phyloP scores from a whole-genome alignment of 1,284 basidiomycete genomes.

The Sanguinoderma infundibulare region DNA sequence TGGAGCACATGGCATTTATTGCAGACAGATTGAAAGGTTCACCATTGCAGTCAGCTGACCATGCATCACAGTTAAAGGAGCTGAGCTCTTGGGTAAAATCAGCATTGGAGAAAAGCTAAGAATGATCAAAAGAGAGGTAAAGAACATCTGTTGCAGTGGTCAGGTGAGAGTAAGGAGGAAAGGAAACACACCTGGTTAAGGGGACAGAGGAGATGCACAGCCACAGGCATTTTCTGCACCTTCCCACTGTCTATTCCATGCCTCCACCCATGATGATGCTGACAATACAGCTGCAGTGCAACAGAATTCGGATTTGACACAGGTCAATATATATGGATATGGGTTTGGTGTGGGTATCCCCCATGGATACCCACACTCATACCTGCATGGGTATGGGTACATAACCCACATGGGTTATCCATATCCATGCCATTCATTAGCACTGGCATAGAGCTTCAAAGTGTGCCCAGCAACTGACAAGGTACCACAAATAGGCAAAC shows the following conservation, averaged over 20 bases:
- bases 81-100: conserved; percentile 54
- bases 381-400: no score
- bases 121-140: background rate
- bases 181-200: conserved; percentile 48
- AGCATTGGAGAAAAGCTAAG: conserved; percentile 52
- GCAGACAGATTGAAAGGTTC: conserved; percentile 15
- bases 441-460: no score
- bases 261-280: conserved; percentile 3
- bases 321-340: no score
- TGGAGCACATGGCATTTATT: conserved; percentile 16
- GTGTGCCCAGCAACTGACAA: no score
- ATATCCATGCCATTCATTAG: no score
- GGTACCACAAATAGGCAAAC: no score
- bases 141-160: background rate
- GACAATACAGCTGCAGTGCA: no score
- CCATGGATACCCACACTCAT: no score
- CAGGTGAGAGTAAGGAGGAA: background rate
- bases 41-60: conserved; percentile 36
- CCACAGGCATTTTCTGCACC: background rate
- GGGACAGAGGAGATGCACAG: background rate
- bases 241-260: conserved; percentile 1
- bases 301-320: no score
- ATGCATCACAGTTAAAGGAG: conserved; percentile 50
- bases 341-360: no score
- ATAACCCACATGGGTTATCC: no score